Conservation (phyloP, 2,329 filamentous ascomycete genomes). For the Exserohilum rostratum region DNA sequence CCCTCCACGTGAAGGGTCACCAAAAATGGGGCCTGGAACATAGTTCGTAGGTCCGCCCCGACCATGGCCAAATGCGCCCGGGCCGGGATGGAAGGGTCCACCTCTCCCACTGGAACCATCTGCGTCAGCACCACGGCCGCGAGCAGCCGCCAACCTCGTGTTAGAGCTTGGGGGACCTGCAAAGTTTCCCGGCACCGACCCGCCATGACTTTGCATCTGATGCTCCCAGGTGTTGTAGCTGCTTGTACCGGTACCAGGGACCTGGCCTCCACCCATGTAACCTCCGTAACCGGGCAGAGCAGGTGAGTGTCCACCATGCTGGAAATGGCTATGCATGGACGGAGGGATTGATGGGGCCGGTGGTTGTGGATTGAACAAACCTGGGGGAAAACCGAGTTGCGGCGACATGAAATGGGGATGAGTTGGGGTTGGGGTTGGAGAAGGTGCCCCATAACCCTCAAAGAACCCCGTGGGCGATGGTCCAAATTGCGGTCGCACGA, state of each 20-base stretch:
- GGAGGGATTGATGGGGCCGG: too few species aligned
- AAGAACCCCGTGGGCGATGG: too few species aligned
- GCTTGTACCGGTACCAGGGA: background rate
- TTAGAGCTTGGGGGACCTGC: slow-evolving; percentile 3
- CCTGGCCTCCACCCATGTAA: background rate
- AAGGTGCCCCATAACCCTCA: too few species aligned
- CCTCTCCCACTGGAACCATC: background rate
- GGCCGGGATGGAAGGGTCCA: background rate
- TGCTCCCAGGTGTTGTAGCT: background rate
- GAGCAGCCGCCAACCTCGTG: slow-evolving; percentile 6
- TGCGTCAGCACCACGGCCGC: background rate
- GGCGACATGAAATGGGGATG: too few species aligned
- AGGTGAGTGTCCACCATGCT: too few species aligned
- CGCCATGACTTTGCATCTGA: background rate
- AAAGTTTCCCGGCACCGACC: background rate
- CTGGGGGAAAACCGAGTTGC: too few species aligned
- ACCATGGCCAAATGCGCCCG: background rate
- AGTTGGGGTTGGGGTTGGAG: too few species aligned
- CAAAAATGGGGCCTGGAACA: background rate
- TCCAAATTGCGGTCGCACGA: too few species aligned
- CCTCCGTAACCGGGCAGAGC: too few species aligned
- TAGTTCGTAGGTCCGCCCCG: background rate
- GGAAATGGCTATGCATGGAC: too few species aligned
- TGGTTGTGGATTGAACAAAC: too few species aligned
- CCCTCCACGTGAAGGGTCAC: background rate